Evolutionary conservation across 305 asterid genomes (phyloP), one percentile per base, ranked within the genome.

Genomic region (Fraxinus nigra): DNA sequence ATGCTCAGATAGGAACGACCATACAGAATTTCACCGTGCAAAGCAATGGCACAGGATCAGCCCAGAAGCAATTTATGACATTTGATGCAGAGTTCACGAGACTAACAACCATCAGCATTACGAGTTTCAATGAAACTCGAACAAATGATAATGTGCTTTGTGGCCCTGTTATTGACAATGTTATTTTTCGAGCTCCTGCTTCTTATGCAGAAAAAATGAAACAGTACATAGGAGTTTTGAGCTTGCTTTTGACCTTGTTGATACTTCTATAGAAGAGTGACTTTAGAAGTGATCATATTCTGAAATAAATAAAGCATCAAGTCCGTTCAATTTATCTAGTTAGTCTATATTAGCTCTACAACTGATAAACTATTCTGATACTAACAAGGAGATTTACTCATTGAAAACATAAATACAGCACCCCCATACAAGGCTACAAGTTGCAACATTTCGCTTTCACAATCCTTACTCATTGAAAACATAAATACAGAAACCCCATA

Each of bases 81-180:
- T 87, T 80, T 22, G 70, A 61, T 24, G 32, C 22, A 28, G 65
- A 70, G 8, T 28, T 32, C 7, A 20, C 67, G 5, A 10, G 20
- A 35, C 33, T 16, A 11, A 37, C 56, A 28, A 20, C 56, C 3
- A 30, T 87, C 40, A 35, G 7, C 2, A 76, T 86, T 46, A 75
- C 75, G 1, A 84, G 80, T 32, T 72, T 48, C 22, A 24, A 79
- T 7, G 86, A 84, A 79, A 86, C 77, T 3, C 13, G 72, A 18
- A 65, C 79, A 59, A 77, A 61, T 2, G 83, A 80, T 13, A 77
- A 82, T 0, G 79, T 82, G 74, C 77, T 84, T 7, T 82, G 89
- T 30, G 89, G 87, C 30, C 85, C 85, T 1, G 81, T 87, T 51
- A 78, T 87, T 65, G 87, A 87, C n/a, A 28, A 78, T 37, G 32